A percentile compares a stretch with the other conserved stretches of the same genome.
These are phyloP conservation scores for Ampelomyces quisqualis DNA, from an alignment of 2,329 filamentous ascomycete species.

Conservation along the genomic window DNA sequence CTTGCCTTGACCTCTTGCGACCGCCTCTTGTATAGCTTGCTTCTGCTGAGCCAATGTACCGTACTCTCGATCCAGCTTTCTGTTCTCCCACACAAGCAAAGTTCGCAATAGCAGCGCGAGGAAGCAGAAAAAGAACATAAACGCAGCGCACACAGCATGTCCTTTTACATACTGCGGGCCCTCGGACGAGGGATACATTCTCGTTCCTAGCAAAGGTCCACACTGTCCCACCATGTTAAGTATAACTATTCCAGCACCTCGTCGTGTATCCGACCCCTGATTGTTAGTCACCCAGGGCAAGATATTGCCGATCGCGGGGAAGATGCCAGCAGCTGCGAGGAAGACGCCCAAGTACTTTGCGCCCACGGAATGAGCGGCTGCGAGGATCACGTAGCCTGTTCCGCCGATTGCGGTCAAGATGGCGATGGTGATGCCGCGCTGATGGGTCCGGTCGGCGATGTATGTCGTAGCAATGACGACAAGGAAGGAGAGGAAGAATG, in stretches of 20 bases:
- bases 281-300: constrained; percentile 71
- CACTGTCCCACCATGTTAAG: constrained; percentile 64
- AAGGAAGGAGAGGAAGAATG: constrained; percentile 67
- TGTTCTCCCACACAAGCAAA: constrained; percentile 42
- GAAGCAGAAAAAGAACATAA: constrained; percentile 42
- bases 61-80: constrained; percentile 36
- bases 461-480: constrained; percentile 62
- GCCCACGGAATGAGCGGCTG: constrained; percentile 54
- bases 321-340: constrained; percentile 61
- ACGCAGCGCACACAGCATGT: constrained; percentile 40
- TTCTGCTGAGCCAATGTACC: constrained; percentile 35
- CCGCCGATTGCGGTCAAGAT: constrained; percentile 59
- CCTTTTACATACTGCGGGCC: constrained; percentile 40
- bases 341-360: constrained; percentile 57
- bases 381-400: constrained; percentile 65
- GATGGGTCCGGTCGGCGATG: constrained; percentile 64
- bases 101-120: constrained; percentile 32
- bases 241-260: constrained; percentile 66
- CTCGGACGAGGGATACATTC: constrained; percentile 37
- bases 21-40: constrained; percentile 19
- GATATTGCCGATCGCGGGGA: constrained; percentile 68
- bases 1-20: constrained; percentile 12
- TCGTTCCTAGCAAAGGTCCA: constrained; percentile 40
- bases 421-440: constrained; percentile 63
- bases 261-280: constrained; percentile 67